Conservation (phyloP, 2,329 filamentous ascomycete species). For the Phialophora macrospora region DNA sequence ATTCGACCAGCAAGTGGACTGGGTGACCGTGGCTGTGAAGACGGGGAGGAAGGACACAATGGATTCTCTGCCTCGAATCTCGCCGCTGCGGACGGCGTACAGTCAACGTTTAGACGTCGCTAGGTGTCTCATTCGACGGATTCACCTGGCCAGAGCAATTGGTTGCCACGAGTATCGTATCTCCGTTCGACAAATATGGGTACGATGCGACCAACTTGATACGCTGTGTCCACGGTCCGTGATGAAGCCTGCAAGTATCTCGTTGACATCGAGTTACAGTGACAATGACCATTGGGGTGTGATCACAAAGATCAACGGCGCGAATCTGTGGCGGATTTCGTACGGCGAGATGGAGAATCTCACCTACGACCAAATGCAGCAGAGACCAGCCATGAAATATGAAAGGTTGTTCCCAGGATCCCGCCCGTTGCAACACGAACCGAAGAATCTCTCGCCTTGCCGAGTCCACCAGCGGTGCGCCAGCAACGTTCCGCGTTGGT, state of each 20-base stretch:
- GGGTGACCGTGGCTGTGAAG: too few species aligned
- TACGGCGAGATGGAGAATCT: background rate
- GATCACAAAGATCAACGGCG: background rate
- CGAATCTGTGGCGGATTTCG: background rate
- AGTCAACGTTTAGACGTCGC: too few species aligned
- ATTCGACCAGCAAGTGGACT: too few species aligned
- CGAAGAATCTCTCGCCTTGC: background rate
- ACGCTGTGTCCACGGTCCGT: background rate
- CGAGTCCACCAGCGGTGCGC: background rate
- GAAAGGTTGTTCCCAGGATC: background rate
- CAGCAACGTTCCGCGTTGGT: background rate
- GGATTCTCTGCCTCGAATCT: too few species aligned
- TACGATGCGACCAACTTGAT: background rate
- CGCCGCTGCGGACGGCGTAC: too few species aligned
- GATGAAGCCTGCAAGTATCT: background rate
- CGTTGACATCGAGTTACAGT: background rate
- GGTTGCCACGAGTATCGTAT: background rate
- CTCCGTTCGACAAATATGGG: background rate
- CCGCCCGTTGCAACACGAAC: background rate
- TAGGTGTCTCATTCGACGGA: background rate
- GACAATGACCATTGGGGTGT: background rate
- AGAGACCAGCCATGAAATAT: background rate
- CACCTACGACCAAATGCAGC: background rate
- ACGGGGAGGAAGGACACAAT: too few species aligned
- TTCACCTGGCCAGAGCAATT: background rate